These are phyloP conservation scores for Wickerhamomyces sp. DNA, from an alignment of 1,139 yeast species.

Conservation along the genomic window DNA sequence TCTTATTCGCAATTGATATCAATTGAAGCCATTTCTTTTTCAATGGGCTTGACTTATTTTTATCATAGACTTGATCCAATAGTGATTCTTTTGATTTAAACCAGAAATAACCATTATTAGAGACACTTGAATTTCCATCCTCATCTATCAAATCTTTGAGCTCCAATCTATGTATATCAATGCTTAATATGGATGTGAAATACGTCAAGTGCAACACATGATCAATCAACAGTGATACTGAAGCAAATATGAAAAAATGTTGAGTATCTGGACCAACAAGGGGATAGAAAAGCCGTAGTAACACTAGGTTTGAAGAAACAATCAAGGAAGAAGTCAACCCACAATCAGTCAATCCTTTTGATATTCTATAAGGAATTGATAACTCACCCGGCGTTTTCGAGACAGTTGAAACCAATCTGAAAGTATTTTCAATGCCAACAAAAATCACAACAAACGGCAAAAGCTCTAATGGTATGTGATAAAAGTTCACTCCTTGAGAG, in stretches of 20 bases:
- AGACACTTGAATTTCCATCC: slow-evolving; percentile 1
- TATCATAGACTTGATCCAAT: not conserved
- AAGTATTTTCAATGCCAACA: slow-evolving; percentile 41
- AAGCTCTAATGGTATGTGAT: slow-evolving; percentile 35
- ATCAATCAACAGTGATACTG: slow-evolving; percentile 47
- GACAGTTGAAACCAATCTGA: slow-evolving; percentile 38
- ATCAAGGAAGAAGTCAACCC: slow-evolving; percentile 33
- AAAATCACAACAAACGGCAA: slow-evolving; percentile 38
- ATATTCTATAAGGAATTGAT: slow-evolving; percentile 33
- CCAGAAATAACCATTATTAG: slow-evolving; percentile 1
- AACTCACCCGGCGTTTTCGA: slow-evolving; percentile 39
- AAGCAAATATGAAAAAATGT: slow-evolving; percentile 37
- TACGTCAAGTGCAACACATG: slow-evolving; percentile 57
- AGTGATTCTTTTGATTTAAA: slow-evolving; percentile 1
- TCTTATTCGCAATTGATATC: slow-evolving; percentile 29
- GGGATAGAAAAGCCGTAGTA: slow-evolving; percentile 25
- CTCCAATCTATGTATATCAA: slow-evolving; percentile 63
- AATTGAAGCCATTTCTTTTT: not conserved
- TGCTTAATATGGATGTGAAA: slow-evolving; percentile 57
- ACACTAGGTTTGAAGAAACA: slow-evolving; percentile 24
- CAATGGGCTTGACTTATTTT: not conserved
- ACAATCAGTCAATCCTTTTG: slow-evolving; percentile 31
- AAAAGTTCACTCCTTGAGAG: slow-evolving; percentile 28
- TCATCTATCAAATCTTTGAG: slow-evolving; percentile 46
- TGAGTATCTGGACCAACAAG: slow-evolving; percentile 29